Conservation (phyloP, 345 rosid species). For the Sonneratia caseolaris region DNA sequence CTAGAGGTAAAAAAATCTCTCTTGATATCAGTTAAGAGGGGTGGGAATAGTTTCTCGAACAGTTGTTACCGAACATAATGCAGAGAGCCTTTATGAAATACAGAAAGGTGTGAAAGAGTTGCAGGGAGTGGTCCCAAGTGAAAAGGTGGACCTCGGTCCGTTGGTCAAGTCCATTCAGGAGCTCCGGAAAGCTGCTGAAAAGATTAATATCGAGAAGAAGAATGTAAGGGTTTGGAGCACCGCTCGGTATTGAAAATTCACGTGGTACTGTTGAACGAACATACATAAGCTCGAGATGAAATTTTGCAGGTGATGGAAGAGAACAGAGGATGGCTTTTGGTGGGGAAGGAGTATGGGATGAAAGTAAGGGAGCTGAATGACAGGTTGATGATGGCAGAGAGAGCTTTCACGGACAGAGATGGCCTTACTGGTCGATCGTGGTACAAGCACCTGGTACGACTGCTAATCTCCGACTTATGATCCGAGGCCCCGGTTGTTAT, state of each 20-base stretch:
- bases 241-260: background rate
- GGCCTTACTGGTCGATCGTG: conserved; percentile 61
- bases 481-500: background rate
- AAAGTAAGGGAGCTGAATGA: conserved; percentile 61
- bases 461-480: background rate
- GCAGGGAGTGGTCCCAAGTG: conserved; percentile 32
- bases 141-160: conserved; percentile 31
- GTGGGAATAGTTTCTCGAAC: background rate
- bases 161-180: conserved; percentile 49
- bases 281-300: background rate
- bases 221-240: conserved; percentile 16
- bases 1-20: conserved; percentile 34
- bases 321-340: conserved; percentile 25
- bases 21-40: background rate
- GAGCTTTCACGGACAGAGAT: conserved; percentile 63
- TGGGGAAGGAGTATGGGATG: conserved; percentile 21
- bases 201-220: conserved; percentile 38
- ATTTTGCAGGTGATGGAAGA: conserved; percentile 28
- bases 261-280: background rate
- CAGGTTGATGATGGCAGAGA: conserved; percentile 69
- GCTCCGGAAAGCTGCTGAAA: conserved; percentile 43
- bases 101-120: conserved; percentile 47
- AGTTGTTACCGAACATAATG: background rate
- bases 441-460: conserved; percentile 67
- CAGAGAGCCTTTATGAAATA: conserved; percentile 7